Evolutionary conservation across 2,329 filamentous ascomycete species (phyloP), one percentile per base, ranked within the genome.

Genomic region (Bipolaris zeicola): DNA sequence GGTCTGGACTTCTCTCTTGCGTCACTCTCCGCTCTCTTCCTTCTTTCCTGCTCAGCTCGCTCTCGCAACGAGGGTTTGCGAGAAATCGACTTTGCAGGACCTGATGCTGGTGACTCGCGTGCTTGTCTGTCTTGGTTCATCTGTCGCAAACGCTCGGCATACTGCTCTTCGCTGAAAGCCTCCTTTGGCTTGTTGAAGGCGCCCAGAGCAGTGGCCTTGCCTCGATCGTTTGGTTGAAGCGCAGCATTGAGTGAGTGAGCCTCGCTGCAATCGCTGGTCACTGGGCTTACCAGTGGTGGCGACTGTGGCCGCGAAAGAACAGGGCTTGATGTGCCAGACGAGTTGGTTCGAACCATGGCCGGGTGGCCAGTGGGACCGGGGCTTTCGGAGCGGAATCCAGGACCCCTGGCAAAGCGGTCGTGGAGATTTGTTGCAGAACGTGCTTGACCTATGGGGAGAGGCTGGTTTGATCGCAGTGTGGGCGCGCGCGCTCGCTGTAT

Each of bases 101-200:
- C 64, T 3, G 58, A n/a, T 8, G 63, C 45, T 33, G 60, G 52
- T 16, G 61, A 42, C 26, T 65, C 54, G 34, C 48, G 85, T 0
- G 85, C 86, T 53, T 89, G 88, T 24, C 89, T 85, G 26, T 88
- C 90, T 67, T 90, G 85, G 61, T 94, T 90, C 73, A 96, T 85
- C 72, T 92, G 90, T 45, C 90, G 79, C 69, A 96, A 90, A 42
- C 92, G 86, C 70, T 96, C 89, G 5, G 90, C 85, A 68, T 91
- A 97, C 68, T 91, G 90, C 18, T 89, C 86, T 69, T 97, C 93
- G 67, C 96, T 91, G 65, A 95, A 96, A 6, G 87, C 85, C 48
- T 89, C 85, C 1, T 80, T 78, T 1, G 92, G 90, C 70, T 92
- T 92, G 62, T 89, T 89, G 74, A 89, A 89, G 0, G 86, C 79